Evolutionary conservation across 2,329 filamentous ascomycete species (phyloP).

Genomic region (Aspergillus felis): DNA sequence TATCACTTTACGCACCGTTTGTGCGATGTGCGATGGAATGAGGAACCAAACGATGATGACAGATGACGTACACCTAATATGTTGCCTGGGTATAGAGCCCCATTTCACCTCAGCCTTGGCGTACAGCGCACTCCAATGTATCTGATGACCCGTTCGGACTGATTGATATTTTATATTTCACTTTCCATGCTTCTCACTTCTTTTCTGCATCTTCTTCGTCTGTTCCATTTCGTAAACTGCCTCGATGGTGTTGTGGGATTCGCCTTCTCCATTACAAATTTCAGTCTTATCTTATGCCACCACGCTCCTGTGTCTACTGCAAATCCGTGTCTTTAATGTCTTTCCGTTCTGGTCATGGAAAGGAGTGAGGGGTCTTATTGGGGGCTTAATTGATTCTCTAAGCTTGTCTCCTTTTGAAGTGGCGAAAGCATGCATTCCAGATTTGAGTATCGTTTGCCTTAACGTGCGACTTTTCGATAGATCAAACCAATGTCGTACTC

Average conservation of each 20-base stretch:
- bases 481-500: background rate
- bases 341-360: constrained; percentile 16
- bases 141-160: constrained; percentile 24
- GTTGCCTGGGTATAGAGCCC: constrained; percentile 20
- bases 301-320: constrained; percentile 3
- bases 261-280: constrained; percentile 5
- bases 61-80: constrained; percentile 34
- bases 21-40: constrained; percentile 25
- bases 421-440: constrained; percentile 6
- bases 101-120: constrained; percentile 26
- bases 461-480: background rate
- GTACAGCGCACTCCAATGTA: constrained; percentile 27
- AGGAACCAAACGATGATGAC: constrained; percentile 32
- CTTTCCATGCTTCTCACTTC: constrained; percentile 40
- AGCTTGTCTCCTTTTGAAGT: constrained; percentile 8
- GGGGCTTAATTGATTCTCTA: constrained; percentile 12
- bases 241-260: constrained; percentile 19
- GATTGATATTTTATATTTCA: constrained; percentile 22
- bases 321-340: background rate
- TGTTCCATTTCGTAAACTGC: constrained; percentile 11
- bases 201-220: constrained; percentile 6
- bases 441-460: background rate
- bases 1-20: constrained; percentile 9
- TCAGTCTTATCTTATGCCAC: constrained; percentile 8
- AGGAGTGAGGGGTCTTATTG: constrained; percentile 21